These are phyloP conservation scores for Eimeria zaria DNA, from an alignment of 169 alveolate species.

Conservation along the genomic window DNA sequence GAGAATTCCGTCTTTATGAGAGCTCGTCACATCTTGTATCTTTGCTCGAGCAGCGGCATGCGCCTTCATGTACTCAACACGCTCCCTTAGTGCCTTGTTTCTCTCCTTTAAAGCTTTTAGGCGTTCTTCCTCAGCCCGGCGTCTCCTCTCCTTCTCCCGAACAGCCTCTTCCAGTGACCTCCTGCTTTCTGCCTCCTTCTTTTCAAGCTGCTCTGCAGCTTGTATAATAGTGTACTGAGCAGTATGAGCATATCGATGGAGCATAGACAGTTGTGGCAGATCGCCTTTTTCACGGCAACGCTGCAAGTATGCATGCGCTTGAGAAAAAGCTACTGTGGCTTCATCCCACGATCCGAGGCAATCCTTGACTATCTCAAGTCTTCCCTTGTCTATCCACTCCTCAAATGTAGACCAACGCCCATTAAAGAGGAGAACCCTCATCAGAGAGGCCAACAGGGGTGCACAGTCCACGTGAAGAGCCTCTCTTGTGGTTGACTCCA, in stretches of 20 bases:
- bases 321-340: slow-evolving; percentile 53
- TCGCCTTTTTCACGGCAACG: slow-evolving; percentile 25
- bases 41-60: slow-evolving; percentile 9
- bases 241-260: slow-evolving; percentile 80
- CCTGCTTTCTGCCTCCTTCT: slow-evolving; percentile 1
- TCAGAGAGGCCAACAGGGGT: slow-evolving; percentile 71
- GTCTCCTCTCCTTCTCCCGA: slow-evolving; percentile 18
- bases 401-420: slow-evolving; percentile 64
- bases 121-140: slow-evolving; percentile 45
- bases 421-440: slow-evolving; percentile 73
- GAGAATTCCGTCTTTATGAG: slow-evolving; percentile 28
- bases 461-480: slow-evolving; percentile 80
- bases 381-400: slow-evolving; percentile 61
- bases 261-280: slow-evolving; percentile 29
- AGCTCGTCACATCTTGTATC: slow-evolving; percentile 14
- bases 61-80: slow-evolving; percentile 62
- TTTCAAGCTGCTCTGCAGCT: slow-evolving; percentile 69
- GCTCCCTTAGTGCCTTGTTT: slow-evolving; percentile 9
- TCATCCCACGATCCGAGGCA: slow-evolving; percentile 80
- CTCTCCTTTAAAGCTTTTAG: slow-evolving; percentile 39
- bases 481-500: slow-evolving; percentile 51
- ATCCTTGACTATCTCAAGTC: slow-evolving; percentile 52
- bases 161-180: slow-evolving; percentile 41
- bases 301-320: slow-evolving; percentile 59
- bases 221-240: slow-evolving; percentile 56